These are phyloP conservation scores for Dactylellina sp. DNA, from an alignment of 2,329 filamentous ascomycete genomes.

Conservation along the genomic window DNA sequence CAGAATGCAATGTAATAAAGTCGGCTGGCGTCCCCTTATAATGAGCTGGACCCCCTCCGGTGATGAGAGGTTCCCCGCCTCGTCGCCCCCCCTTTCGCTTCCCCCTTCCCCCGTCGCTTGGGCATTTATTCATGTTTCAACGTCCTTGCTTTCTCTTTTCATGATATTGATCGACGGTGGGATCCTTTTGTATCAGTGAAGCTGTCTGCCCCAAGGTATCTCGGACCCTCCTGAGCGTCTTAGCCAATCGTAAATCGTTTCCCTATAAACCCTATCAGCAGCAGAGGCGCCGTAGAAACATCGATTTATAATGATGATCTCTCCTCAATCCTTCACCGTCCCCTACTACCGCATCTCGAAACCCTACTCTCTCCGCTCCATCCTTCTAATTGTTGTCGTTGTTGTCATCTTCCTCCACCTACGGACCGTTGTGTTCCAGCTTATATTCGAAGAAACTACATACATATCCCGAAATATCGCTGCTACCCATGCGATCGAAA, in stretches of 20 bases:
- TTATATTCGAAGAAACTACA: slow-evolving; percentile 23
- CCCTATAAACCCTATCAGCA: not conserved
- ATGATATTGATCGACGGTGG: slow-evolving; percentile 7
- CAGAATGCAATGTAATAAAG: too few relatives aligned
- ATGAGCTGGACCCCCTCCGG: slow-evolving; percentile 14
- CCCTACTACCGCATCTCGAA: slow-evolving; percentile 43
- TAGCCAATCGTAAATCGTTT: slow-evolving; percentile 11
- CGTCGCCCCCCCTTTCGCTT: not conserved
- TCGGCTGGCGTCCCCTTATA: slow-evolving; percentile 5
- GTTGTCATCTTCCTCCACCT: slow-evolving; percentile 33
- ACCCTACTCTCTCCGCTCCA: slow-evolving; percentile 34
- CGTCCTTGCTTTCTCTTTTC: not conserved
- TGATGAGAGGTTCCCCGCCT: not conserved
- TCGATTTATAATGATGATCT: slow-evolving; percentile 20
- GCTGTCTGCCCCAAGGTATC: slow-evolving; percentile 12
- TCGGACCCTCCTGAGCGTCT: too few relatives aligned
- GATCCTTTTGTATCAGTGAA: not conserved
- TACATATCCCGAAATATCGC: slow-evolving; percentile 23
- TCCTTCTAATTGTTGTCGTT: slow-evolving; percentile 34
- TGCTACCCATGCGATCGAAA: slow-evolving; percentile 45
- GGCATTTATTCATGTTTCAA: slow-evolving; percentile 11
- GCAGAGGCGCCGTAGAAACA: not conserved
- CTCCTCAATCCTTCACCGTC: slow-evolving; percentile 20
- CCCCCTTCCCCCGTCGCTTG: not conserved
- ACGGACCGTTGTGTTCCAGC: slow-evolving; percentile 24